These are phyloP conservation scores for Nitzschia palea DNA, from an alignment of 108 stramenopile species.

Conservation along the genomic window DNA sequence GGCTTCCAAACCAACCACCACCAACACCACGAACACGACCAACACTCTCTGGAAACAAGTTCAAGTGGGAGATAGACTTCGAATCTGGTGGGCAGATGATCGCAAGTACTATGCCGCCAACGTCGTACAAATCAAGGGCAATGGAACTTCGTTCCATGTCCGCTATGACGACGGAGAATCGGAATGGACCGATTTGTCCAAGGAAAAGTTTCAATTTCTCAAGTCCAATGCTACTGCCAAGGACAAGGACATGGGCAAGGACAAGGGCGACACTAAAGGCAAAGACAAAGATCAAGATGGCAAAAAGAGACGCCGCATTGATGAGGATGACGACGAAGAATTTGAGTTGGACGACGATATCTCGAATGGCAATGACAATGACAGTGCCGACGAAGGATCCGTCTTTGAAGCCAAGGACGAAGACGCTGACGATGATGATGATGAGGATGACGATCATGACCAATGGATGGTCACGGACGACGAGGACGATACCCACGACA, in stretches of 20 bases:
- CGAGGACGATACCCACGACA: slow-evolving; percentile 27
- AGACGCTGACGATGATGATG: slow-evolving; percentile 53
- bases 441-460: slow-evolving; percentile 51
- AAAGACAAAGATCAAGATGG: neutral
- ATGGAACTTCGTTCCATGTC: slow-evolving; percentile 13
- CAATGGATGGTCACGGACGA: slow-evolving; percentile 67
- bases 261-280: neutral
- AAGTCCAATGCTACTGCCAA: slow-evolving; percentile 2
- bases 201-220: slow-evolving; percentile 43
- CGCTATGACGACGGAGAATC: slow-evolving; percentile 73
- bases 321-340: slow-evolving; percentile 31
- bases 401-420: slow-evolving; percentile 51
- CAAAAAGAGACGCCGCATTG: slow-evolving; percentile 22
- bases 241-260: neutral
- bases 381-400: slow-evolving; percentile 57
- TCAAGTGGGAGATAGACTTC: slow-evolving; percentile 39
- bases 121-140: slow-evolving; percentile 6
- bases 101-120: slow-evolving; percentile 52
- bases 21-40: neutral
- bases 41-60: slow-evolving; percentile 40
- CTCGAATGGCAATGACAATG: slow-evolving; percentile 33
- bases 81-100: slow-evolving; percentile 65
- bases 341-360: slow-evolving; percentile 24
- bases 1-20: too few species aligned
- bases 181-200: slow-evolving; percentile 59